Percentiles rank a stretch among this genome's conserved stretches.
Conservation (phyloP, 371 early-diverging fungal species). For the Rhizopus microsporus region DNA sequence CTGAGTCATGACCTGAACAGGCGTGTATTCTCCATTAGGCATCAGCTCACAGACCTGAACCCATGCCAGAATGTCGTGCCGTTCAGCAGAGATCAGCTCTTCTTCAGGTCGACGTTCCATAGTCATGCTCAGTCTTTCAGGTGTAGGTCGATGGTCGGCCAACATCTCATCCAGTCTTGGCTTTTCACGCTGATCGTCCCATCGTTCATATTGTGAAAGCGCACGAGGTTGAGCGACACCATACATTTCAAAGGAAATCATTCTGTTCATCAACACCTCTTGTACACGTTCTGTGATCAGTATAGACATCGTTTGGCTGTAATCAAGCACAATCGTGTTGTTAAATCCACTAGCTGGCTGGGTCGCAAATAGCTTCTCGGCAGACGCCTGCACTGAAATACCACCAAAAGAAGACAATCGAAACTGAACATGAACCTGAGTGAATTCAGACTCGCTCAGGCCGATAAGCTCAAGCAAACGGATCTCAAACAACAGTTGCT, state of each 20-base stretch:
- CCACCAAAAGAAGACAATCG: slow-evolving; percentile 60
- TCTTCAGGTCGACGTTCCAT: slow-evolving; percentile 54
- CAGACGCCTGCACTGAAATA: slow-evolving; percentile 26
- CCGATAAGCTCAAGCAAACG: slow-evolving; percentile 65
- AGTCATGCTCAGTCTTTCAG: background rate
- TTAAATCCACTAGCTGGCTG: slow-evolving; percentile 58
- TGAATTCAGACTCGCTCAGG: slow-evolving; percentile 63
- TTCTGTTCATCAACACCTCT: slow-evolving; percentile 36
- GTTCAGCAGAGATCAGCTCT: slow-evolving; percentile 61
- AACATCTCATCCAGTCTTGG: slow-evolving; percentile 25
- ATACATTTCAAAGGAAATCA: slow-evolving; percentile 61
- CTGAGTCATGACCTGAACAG: slow-evolving; percentile 66
- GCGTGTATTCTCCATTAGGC: slow-evolving; percentile 71
- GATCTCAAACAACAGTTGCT: slow-evolving; percentile 67
- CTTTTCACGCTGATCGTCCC: slow-evolving; percentile 56
- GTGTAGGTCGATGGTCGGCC: background rate
- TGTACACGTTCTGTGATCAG: slow-evolving; percentile 38
- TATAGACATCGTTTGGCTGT: slow-evolving; percentile 59
- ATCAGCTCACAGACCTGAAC: slow-evolving; percentile 71
- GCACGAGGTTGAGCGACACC: slow-evolving; percentile 51
- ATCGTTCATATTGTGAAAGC: slow-evolving; percentile 53
- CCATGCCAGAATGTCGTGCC: slow-evolving; percentile 73
- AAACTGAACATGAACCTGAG: slow-evolving; percentile 79
- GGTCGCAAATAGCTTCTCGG: slow-evolving; percentile 63
- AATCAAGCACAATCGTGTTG: slow-evolving; percentile 57